Percentiles rank a stretch among this genome's conserved stretches.
These are phyloP conservation scores for Neurospora intermedia DNA, from an alignment of 495 filamentous ascomycete species.

Conservation along the genomic window DNA sequence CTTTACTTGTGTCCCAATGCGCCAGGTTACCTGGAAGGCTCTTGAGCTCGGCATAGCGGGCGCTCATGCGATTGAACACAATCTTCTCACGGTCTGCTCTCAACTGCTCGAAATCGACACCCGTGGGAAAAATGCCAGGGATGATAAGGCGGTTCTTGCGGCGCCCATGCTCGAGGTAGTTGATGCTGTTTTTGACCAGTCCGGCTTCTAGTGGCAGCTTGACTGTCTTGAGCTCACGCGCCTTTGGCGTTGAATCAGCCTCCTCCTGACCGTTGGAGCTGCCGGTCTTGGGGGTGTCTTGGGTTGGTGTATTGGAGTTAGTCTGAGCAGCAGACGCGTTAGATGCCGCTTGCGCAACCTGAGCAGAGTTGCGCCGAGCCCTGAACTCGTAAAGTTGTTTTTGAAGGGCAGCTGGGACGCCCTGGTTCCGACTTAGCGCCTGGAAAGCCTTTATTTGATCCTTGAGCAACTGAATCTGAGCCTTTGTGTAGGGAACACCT, in stretches of 20 bases:
- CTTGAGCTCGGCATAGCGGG: constrained; percentile 73
- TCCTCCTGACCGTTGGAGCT: constrained; percentile 22
- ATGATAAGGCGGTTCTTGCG: constrained; percentile 65
- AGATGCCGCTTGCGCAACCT: constrained; percentile 37
- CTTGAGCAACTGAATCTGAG: constrained; percentile 59
- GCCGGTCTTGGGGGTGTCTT: constrained; percentile 34
- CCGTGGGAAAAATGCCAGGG: constrained; percentile 76
- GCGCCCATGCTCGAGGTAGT: constrained; percentile 64
- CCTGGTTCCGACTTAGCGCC: constrained; percentile 65
- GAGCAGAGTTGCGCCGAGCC: constrained; percentile 50
- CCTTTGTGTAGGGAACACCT: constrained; percentile 46
- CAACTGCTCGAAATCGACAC: constrained; percentile 73
- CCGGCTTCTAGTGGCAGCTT: constrained; percentile 52
- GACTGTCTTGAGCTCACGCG: constrained; percentile 42
- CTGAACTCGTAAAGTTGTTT: constrained; percentile 65
- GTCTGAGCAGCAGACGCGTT: constrained; percentile 29
- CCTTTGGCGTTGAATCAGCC: constrained; percentile 17
- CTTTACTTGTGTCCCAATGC: constrained; percentile 70
- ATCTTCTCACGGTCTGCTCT: constrained; percentile 78
- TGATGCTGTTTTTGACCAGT: constrained; percentile 48
- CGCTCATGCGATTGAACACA: constrained; percentile 77
- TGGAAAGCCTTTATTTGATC: constrained; percentile 79
- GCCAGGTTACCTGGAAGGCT: constrained; percentile 69
- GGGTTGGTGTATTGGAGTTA: constrained; percentile 41
- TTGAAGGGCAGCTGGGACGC: constrained; percentile 62